These are phyloP conservation scores for Aspergillus sp. DNA, from an alignment of 2,329 filamentous ascomycete genomes.

Conservation along the genomic window DNA sequence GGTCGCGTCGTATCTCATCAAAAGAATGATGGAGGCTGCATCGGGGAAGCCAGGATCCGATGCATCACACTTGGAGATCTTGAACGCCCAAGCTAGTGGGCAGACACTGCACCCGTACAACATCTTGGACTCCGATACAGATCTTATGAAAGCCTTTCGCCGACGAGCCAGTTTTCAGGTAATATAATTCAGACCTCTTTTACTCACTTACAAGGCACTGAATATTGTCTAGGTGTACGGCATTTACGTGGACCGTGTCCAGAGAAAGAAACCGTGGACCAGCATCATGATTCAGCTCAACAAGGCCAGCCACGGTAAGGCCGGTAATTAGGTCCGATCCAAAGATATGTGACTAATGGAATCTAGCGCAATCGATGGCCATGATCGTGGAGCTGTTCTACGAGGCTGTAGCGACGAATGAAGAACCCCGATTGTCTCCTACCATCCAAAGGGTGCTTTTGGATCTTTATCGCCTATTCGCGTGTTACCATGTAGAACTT, in stretches of 20 bases:
- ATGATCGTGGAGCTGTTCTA: neutral
- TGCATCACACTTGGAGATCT: neutral
- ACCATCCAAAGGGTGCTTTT: neutral
- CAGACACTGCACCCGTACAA: neutral
- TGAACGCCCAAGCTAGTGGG: neutral
- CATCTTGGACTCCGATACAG: neutral
- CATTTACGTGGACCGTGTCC: neutral
- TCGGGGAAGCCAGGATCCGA: neutral
- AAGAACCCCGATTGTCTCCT: neutral
- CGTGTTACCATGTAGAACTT: neutral
- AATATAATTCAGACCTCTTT: neutral
- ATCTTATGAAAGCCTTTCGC: neutral
- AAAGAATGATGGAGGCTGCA: slow-evolving; percentile 47
- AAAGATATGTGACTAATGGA: neutral
- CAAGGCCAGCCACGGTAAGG: neutral
- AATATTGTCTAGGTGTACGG: neutral
- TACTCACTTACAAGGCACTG: neutral
- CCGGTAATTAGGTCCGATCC: neutral
- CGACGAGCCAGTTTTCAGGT: neutral
- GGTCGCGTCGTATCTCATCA: slow-evolving; percentile 46
- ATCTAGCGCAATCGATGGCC: neutral
- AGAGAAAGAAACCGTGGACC: neutral
- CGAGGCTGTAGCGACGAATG: neutral
- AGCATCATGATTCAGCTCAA: neutral
- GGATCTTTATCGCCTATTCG: neutral